These are phyloP conservation scores for Elongisporangium undulatum DNA, from an alignment of 352 stramenopile genomes.

Conservation along the genomic window DNA sequence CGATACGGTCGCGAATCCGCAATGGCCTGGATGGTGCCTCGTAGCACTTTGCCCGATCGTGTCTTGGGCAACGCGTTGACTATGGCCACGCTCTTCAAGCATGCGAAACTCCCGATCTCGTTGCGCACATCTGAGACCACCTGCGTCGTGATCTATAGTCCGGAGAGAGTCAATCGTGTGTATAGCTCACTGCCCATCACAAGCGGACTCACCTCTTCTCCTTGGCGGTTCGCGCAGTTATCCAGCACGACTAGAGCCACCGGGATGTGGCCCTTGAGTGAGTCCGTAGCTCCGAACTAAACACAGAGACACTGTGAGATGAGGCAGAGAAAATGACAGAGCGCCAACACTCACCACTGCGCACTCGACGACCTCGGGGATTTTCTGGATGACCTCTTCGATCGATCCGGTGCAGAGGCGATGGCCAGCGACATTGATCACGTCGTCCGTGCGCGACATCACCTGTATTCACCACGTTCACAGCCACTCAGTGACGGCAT, in stretches of 20 bases:
- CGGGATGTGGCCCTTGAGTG: slow-evolving; percentile 39
- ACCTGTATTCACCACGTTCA: slow-evolving; percentile 34
- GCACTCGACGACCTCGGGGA: slow-evolving; percentile 84
- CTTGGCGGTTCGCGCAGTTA: slow-evolving; percentile 6
- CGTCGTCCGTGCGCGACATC: slow-evolving; percentile 89
- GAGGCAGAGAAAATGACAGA: not conserved
- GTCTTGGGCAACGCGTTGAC: slow-evolving; percentile 46
- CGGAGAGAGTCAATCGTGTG: not conserved
- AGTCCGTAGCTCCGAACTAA: slow-evolving; percentile 41
- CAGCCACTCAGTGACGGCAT: not conserved
- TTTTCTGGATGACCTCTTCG: slow-evolving; percentile 84
- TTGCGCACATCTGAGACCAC: slow-evolving; percentile 33
- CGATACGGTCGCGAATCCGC: slow-evolving; percentile 33
- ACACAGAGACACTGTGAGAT: slow-evolving; percentile 1
- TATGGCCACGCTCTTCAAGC: slow-evolving; percentile 35
- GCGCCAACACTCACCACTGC: slow-evolving; percentile 50
- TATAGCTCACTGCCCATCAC: not conserved
- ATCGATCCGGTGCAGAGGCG: slow-evolving; percentile 85
- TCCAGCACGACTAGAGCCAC: slow-evolving; percentile 42
- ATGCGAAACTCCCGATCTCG: slow-evolving; percentile 53
- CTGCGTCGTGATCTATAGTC: slow-evolving; percentile 9
- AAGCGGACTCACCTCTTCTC: not conserved
- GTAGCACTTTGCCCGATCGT: slow-evolving; percentile 49
- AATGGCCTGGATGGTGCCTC: slow-evolving; percentile 47
- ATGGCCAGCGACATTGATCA: slow-evolving; percentile 90